A percentile compares a stretch with the other conserved stretches of the same genome.
These are phyloP conservation scores for Clarkia xantiana DNA, from an alignment of 345 rosid species.

Conservation along the genomic window DNA sequence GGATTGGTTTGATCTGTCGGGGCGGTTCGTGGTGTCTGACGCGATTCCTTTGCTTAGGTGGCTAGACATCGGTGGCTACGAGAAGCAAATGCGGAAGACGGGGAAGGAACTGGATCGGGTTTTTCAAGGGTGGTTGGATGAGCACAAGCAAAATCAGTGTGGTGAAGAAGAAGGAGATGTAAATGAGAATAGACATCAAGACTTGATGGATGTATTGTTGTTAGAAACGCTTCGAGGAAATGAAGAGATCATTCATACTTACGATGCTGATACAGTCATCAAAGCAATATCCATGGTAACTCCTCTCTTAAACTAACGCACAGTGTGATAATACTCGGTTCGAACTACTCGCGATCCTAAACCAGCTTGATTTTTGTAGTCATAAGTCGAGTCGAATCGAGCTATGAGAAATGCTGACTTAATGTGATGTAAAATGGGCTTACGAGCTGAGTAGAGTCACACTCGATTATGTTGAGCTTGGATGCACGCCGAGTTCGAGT, in stretches of 20 bases:
- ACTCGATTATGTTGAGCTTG: no score
- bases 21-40: conserved; percentile 39
- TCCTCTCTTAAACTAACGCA: no score
- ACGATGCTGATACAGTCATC: conserved; percentile 30
- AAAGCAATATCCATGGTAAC: conserved; percentile 53
- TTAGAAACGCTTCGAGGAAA: conserved; percentile 23
- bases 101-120: conserved; percentile 28
- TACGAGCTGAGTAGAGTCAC: no score
- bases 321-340: no score
- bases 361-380: no score
- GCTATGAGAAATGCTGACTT: no score
- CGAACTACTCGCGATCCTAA: no score
- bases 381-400: no score
- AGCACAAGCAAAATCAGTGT: conserved; percentile 27
- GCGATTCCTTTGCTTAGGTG: conserved; percentile 42
- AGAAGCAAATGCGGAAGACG: conserved; percentile 48
- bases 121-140: conserved; percentile 23
- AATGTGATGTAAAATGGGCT: no score
- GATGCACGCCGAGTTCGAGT: no score
- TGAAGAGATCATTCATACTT: conserved; percentile 21
- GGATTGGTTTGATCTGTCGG: conserved; percentile 29
- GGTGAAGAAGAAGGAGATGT: no score
- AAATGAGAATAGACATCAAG: conserved; percentile 18
- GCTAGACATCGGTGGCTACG: conserved; percentile 42
- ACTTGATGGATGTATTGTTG: conserved; percentile 52